Evolutionary conservation across 2,329 filamentous ascomycete genomes (phyloP).

Genomic region (Chrysoporthe cubensis): DNA sequence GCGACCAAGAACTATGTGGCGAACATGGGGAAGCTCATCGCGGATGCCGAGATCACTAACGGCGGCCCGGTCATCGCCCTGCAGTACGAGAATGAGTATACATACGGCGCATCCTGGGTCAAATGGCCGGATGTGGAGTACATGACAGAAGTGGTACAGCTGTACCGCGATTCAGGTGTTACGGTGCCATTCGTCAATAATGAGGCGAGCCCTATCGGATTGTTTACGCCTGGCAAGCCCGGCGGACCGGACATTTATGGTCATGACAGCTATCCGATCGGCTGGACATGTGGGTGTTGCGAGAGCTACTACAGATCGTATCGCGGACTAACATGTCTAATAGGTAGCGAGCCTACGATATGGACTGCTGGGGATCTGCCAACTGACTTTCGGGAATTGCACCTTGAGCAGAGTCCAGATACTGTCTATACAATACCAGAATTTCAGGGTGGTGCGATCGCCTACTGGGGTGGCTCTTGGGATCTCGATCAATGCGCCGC

Average conservation of each 20-base stretch:
- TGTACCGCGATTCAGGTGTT: slow-evolving; percentile 69
- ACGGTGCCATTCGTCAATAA: slow-evolving; percentile 77
- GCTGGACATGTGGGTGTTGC: slow-evolving; percentile 53
- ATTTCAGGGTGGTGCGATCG: slow-evolving; percentile 68
- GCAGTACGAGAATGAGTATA: slow-evolving; percentile 85
- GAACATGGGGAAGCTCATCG: slow-evolving; percentile 67
- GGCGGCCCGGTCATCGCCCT: slow-evolving; percentile 79
- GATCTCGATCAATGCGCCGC: slow-evolving; percentile 65
- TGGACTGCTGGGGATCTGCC: slow-evolving; percentile 65
- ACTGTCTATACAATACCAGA: slow-evolving; percentile 70
- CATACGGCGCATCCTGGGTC: slow-evolving; percentile 49
- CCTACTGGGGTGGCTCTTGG: slow-evolving; percentile 74
- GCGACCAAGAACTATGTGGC: slow-evolving; percentile 66
- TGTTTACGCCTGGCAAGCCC: slow-evolving; percentile 65
- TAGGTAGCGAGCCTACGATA: slow-evolving; percentile 45
- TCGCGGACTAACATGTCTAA: neutral
- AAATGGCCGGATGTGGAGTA: slow-evolving; percentile 69
- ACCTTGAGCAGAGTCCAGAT: slow-evolving; percentile 63
- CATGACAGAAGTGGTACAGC: slow-evolving; percentile 71
- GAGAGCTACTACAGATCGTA: slow-evolving; percentile 38
- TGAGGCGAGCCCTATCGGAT: slow-evolving; percentile 64
- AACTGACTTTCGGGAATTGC: slow-evolving; percentile 56
- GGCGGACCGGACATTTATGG: slow-evolving; percentile 68
- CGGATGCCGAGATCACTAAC: slow-evolving; percentile 79
- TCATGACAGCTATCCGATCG: slow-evolving; percentile 66